Conservation (phyloP, 2,329 filamentous ascomycete species). For the Penicillium sp. region DNA sequence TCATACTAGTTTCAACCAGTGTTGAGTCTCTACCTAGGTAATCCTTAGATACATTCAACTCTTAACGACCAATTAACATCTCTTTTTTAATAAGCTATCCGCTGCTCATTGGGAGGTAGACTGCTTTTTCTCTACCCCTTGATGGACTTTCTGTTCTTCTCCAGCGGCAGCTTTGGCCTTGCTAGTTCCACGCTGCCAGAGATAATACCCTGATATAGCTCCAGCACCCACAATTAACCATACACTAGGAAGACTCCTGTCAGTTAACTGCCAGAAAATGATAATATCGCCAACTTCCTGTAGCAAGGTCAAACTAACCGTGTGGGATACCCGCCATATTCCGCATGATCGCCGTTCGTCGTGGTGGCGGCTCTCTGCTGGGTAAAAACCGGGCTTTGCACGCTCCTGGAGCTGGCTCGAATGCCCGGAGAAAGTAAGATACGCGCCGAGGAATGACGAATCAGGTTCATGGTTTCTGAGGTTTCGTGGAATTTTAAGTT, state of each 20-base stretch:
- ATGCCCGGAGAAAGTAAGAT: not conserved
- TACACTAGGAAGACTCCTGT: not conserved
- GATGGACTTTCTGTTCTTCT: not conserved
- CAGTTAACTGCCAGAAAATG: not conserved
- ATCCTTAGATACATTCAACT: too few relatives aligned
- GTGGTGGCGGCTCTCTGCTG: not conserved
- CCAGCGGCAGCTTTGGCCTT: not conserved
- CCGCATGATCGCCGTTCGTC: not conserved
- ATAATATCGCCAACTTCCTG: not conserved
- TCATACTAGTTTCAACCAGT: too few relatives aligned
- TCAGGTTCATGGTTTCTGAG: not conserved
- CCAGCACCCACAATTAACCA: not conserved
- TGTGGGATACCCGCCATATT: not conserved
- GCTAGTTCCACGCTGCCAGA: not conserved
- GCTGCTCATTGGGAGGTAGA: not conserved
- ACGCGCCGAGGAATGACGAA: not conserved
- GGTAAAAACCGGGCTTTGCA: not conserved
- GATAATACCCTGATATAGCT: not conserved
- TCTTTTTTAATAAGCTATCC: not conserved
- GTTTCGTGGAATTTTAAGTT: too few relatives aligned
- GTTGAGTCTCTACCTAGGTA: too few relatives aligned
- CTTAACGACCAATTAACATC: not conserved
- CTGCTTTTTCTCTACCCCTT: not conserved
- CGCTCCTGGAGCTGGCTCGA: not conserved
- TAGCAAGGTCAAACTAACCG: not conserved